These are phyloP conservation scores for Hymenochaete sp. DNA, from an alignment of 1,284 basidiomycete species.

Conservation along the genomic window DNA sequence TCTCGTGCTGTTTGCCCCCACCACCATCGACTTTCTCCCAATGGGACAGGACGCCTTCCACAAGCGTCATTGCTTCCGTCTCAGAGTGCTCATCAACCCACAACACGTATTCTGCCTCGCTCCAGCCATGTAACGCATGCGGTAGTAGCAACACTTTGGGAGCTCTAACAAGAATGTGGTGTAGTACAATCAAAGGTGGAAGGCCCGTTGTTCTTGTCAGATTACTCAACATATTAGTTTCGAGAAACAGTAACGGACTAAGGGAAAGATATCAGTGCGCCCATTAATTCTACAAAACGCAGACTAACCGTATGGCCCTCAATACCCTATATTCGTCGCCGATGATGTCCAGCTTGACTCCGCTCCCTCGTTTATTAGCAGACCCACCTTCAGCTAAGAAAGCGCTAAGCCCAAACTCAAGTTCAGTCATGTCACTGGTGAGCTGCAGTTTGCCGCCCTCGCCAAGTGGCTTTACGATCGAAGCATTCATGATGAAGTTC, in stretches of 20 bases:
- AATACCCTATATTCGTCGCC: constrained; percentile 76
- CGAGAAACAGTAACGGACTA: constrained; percentile 82
- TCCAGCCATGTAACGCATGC: constrained; percentile 83
- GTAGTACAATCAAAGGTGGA: constrained; percentile 76
- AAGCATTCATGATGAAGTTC: constrained; percentile 83
- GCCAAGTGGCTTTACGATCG: constrained; percentile 78
- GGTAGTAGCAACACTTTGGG: constrained; percentile 79
- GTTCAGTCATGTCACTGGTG: constrained; percentile 90
- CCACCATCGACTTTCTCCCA: constrained; percentile 61
- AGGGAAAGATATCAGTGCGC: background rate
- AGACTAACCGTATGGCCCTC: constrained; percentile 66
- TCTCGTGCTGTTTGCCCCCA: constrained; percentile 55
- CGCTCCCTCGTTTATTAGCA: constrained; percentile 41
- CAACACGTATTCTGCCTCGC: constrained; percentile 84
- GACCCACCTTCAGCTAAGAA: constrained; percentile 55
- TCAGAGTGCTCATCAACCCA: constrained; percentile 78
- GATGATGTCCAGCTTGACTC: constrained; percentile 57
- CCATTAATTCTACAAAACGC: background rate
- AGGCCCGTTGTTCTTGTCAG: constrained; percentile 62
- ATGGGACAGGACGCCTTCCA: constrained; percentile 60
- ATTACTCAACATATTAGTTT: constrained; percentile 59
- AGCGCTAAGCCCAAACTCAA: constrained; percentile 82
- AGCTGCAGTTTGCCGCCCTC: constrained; percentile 88
- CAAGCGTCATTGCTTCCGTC: constrained; percentile 60
- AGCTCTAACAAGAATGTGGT: constrained; percentile 88